Percentiles rank a stretch among this genome's conserved stretches.
These are phyloP conservation scores for Celoporthe dispersa DNA, from an alignment of 2,329 filamentous ascomycete genomes.

Conservation along the genomic window DNA sequence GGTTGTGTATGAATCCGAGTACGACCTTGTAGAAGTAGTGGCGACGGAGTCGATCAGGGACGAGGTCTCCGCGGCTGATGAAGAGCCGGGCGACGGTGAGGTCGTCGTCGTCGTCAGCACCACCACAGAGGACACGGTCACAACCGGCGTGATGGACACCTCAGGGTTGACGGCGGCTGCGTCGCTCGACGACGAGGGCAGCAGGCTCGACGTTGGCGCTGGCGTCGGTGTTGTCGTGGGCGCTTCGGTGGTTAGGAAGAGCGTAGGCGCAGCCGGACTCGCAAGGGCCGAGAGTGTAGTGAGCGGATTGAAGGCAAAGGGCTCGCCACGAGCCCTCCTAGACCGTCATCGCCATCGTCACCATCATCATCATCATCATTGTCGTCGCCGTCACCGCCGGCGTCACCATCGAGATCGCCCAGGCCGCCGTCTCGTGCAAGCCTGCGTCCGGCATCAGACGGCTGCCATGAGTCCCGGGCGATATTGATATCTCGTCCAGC, in stretches of 20 bases:
- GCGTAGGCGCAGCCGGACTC: neutral
- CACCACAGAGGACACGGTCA: conserved; percentile 28
- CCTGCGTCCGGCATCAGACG: neutral
- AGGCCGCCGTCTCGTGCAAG: conserved; percentile 15
- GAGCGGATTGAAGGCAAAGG: neutral
- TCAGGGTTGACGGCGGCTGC: conserved; percentile 16
- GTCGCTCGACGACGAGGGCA: conserved; percentile 1
- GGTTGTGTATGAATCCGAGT: conserved; percentile 6
- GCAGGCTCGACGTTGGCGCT: conserved; percentile 25
- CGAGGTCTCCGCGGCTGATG: neutral
- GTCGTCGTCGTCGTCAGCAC: conserved; percentile 27
- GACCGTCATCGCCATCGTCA: neutral
- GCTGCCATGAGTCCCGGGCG: neutral
- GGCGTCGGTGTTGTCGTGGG: neutral
- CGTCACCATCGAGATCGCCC: conserved; percentile 1
- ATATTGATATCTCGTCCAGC: neutral
- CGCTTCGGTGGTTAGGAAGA: neutral
- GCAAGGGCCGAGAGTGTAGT: neutral
- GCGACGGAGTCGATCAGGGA: neutral
- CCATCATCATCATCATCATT: conserved; percentile 9
- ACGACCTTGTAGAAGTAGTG: neutral
- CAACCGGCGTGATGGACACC: conserved; percentile 7
- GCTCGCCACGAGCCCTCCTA: neutral
- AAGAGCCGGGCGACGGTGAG: neutral
- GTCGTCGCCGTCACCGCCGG: conserved; percentile 17